Evolutionary conservation across 495 filamentous ascomycete species (phyloP).

Genomic region (Aspergillus taichungensis): DNA sequence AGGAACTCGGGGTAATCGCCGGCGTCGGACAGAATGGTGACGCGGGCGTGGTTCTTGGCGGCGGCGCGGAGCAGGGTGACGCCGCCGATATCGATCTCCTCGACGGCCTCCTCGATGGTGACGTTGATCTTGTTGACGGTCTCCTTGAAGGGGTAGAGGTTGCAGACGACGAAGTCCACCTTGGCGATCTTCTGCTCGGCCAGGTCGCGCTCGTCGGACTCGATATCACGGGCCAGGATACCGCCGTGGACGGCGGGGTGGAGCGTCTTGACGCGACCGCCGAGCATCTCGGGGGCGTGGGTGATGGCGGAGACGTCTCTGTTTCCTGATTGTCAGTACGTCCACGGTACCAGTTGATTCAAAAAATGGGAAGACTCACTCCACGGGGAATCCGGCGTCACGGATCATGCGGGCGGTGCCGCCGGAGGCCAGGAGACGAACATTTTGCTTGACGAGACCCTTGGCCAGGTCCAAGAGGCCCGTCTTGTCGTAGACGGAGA

Average conservation of each 20-base stretch:
- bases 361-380: slow-evolving; percentile 46
- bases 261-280: slow-evolving; percentile 92
- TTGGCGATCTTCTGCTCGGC: slow-evolving; percentile 95
- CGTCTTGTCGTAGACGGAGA: slow-evolving; percentile 98
- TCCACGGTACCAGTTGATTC: background rate
- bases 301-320: slow-evolving; percentile 97
- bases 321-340: background rate
- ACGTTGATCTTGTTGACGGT: slow-evolving; percentile 95
- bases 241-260: slow-evolving; percentile 91
- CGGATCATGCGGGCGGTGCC: slow-evolving; percentile 92
- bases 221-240: slow-evolving; percentile 87
- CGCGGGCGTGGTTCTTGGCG: slow-evolving; percentile 92
- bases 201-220: slow-evolving; percentile 90
- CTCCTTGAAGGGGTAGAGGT: slow-evolving; percentile 97
- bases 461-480: slow-evolving; percentile 93
- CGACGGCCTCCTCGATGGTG: slow-evolving; percentile 89
- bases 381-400: slow-evolving; percentile 87
- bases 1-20: slow-evolving; percentile 90
- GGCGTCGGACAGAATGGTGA: slow-evolving; percentile 91
- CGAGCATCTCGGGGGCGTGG: slow-evolving; percentile 96
- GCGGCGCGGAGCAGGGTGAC: slow-evolving; percentile 94
- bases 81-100: slow-evolving; percentile 97
- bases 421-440: slow-evolving; percentile 86
- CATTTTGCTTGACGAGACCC: slow-evolving; percentile 81
- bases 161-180: slow-evolving; percentile 97